Evolutionary conservation across 169 alveolate genomes (phyloP), one percentile per base, ranked within the genome.

Genomic region (Babesia microti): DNA sequence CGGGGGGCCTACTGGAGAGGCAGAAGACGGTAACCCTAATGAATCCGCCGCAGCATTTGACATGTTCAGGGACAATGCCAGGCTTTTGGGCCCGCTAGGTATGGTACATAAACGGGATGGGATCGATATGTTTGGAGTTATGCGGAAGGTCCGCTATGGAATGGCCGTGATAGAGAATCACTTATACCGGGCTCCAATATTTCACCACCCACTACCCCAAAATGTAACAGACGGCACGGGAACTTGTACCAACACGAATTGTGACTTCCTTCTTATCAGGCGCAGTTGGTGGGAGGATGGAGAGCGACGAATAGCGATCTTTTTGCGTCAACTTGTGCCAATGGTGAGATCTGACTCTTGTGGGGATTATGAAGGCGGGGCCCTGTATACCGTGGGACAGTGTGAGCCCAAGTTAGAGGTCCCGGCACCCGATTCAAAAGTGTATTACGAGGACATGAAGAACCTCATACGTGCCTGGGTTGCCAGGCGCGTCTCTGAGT

Each of bases 321-420:
- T n/a, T n/a, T n/a, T n/a, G n/a, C n/a, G n/a, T n/a, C n/a, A n/a
- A n/a, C n/a, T n/a, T n/a, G n/a, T n/a, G n/a, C n/a, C n/a, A n/a
- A n/a, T n/a, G n/a, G n/a, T n/a, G n/a, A n/a, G n/a, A n/a, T n/a
- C n/a, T n/a, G n/a, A n/a, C n/a, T n/a, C n/a, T n/a, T n/a, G n/a
- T n/a, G n/a, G n/a, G n/a, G n/a, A n/a, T n/a, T n/a, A 70, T 47
- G 57, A 42, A 34, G 69, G 42, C 32, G 55, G 52, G 6, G 71
- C 63, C 34, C 41, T 83, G 12, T 83, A 78, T 40, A 78, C 91
- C 33, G 91, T 83, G 14, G 91, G 91, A 6, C 91, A 83, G 63
- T 72, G 83, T 35, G 89, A 83, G 55, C 91, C 91, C 14, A 65
- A 74, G n/a, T 41, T 83, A 6, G 87, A 78, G 46, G 72, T 83